These are phyloP conservation scores for Pythium folliculosum DNA, from an alignment of 352 stramenopile species.

Conservation along the genomic window DNA sequence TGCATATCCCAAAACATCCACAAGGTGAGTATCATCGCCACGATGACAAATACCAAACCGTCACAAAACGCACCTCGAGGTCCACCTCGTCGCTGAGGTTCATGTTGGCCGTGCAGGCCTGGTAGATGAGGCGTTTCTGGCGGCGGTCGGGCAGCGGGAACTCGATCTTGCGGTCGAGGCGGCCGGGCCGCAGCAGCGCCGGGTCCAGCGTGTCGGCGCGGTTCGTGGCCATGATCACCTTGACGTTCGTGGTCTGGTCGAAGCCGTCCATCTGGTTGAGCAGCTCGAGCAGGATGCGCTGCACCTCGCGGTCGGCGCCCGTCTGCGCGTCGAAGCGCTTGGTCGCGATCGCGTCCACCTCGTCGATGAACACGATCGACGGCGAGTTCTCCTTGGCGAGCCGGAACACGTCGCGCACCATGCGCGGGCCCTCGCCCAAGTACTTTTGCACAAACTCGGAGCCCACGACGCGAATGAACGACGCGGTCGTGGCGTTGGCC, in stretches of 20 bases:
- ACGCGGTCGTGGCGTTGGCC: conserved; percentile 98
- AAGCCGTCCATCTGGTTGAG: conserved; percentile 99
- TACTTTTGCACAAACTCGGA: conserved; percentile 99
- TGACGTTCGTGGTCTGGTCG: conserved; percentile 99
- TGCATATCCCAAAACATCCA: conserved; percentile 6
- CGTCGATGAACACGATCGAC: conserved; percentile 99
- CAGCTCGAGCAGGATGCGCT: conserved; percentile 99
- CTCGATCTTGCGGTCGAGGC: conserved; percentile 99
- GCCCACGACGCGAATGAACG: conserved; percentile 97
- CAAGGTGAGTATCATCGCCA: background rate
- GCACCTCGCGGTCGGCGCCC: conserved; percentile 94
- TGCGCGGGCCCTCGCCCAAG: conserved; percentile 97
- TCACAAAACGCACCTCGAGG: conserved; percentile 74
- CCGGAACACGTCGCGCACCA: conserved; percentile 99
- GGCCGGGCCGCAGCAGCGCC: conserved; percentile 96
- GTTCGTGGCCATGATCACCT: conserved; percentile 99
- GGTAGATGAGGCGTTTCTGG: conserved; percentile 99
- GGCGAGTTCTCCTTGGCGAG: conserved; percentile 99
- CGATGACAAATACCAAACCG: no score
- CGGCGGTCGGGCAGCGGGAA: conserved; percentile 98
- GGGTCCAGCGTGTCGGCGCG: conserved; percentile 99
- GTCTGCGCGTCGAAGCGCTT: conserved; percentile 99
- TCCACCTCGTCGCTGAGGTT: conserved; percentile 99
- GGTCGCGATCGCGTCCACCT: conserved; percentile 99
- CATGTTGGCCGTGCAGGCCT: conserved; percentile 99